Evolutionary conservation across 2,329 filamentous ascomycete genomes (phyloP), one percentile per base, ranked within the genome.

Genomic region (Phaeosphaeria sp.): DNA sequence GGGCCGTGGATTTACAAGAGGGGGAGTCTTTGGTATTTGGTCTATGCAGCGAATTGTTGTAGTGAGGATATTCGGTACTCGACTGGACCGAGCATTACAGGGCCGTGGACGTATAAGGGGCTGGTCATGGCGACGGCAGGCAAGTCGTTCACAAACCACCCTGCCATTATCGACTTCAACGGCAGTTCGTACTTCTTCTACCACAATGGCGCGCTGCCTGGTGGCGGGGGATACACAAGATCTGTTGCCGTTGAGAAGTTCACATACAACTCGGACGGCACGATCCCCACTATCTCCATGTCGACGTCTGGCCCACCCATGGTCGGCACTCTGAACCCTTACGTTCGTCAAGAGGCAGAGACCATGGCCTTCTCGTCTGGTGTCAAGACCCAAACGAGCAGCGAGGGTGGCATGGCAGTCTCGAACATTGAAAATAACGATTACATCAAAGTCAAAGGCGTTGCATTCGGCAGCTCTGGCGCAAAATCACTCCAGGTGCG

Each of bases 11-110:
- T 64, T 17, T 64, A 64, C 44, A 64, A 64, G 50, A 54, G 62
- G 13, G 53, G 53, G 20, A 52, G 30, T 17, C 52, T 63, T 2
- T 65, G 56, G 43, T 65, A 65, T 53, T 39, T 65, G 47, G 27
- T 65, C n/a, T 65, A 63, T 21, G 62, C 62, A 6, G 62, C 60
- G 15, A 60, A 65, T 50, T 63, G 62, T 53, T 65, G 58, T 49
- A 61, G 58, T 21, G 60, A 65, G 42, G 60, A 65, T 41, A 63
- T 65, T n/a, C 55, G 60, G 23, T 65, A 63, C 54, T 59, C 60
- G 20, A 65, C 63, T 15, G 58, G 60, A 18, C 51, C 63, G 17
- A 61, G 60, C 21, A 54, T 53, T 15, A 65, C 63, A 13, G 60
- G 62, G 11, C 60, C 63, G 18, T 65, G 63, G 63, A 63, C 58